A percentile compares a stretch with the other conserved stretches of the same genome.
phyloP scores from a whole-genome alignment of 2,329 filamentous ascomycete genomes.

The Phyllosticta capitalensis region DNA sequence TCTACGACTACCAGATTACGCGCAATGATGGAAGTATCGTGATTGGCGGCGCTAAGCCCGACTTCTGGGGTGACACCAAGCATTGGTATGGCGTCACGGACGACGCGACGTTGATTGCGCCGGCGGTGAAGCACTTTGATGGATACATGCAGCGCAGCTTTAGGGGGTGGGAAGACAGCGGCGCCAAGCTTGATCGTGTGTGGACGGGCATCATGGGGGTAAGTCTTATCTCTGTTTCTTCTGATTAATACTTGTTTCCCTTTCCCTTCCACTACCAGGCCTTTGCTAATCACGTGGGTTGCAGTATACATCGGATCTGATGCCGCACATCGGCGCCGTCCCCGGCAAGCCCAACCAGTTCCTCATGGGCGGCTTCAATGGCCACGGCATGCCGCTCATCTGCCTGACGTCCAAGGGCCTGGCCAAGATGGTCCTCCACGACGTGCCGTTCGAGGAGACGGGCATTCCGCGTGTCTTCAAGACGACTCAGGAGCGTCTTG shows the following conservation, averaged over 20 bases:
- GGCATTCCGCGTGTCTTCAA: conserved; percentile 31
- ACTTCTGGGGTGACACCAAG: conserved; percentile 24
- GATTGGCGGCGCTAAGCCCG: conserved; percentile 34
- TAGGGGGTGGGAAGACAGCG: conserved; percentile 39
- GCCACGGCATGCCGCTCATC: conserved; percentile 43
- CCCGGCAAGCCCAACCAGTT: conserved; percentile 33
- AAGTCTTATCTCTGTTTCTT: conserved; percentile 17
- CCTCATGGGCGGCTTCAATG: conserved; percentile 42
- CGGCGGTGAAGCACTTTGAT: conserved; percentile 36
- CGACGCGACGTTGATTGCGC: conserved; percentile 37
- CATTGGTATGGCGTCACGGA: conserved; percentile 40
- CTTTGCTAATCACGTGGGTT: neutral
- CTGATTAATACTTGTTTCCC: neutral
- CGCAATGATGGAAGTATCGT: conserved; percentile 37
- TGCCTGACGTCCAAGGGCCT: conserved; percentile 33
- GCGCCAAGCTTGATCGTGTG: conserved; percentile 26
- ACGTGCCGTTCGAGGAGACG: conserved; percentile 24
- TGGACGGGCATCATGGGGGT: conserved; percentile 36
- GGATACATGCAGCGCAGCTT: conserved; percentile 42
- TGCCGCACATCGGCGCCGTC: conserved; percentile 37
- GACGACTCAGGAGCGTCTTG: conserved; percentile 22
- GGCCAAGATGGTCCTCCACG: conserved; percentile 31
- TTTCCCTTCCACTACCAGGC: neutral
- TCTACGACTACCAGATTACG: conserved; percentile 34
- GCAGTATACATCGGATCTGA: conserved; percentile 30